phyloP scores from a whole-genome alignment of 768 basidiomycete species.

The Pleurotus pulmonarius region DNA sequence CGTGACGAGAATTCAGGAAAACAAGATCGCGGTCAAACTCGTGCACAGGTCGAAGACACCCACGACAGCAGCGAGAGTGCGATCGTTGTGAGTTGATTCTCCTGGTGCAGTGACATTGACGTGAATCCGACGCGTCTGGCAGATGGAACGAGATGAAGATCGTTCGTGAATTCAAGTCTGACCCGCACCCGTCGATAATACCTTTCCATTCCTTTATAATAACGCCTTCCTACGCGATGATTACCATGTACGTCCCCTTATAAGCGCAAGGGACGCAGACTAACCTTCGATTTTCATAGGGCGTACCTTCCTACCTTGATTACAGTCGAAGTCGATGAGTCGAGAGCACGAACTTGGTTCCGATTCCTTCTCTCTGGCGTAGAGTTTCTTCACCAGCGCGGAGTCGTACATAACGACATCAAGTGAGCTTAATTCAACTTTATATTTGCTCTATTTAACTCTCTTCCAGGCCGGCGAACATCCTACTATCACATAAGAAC shows the following conservation, averaged over 20 bases:
- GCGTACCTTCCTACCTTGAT: conserved; percentile 81
- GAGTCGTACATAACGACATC: conserved; percentile 92
- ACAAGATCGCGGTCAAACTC: conserved; percentile 86
- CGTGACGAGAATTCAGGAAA: conserved; percentile 34
- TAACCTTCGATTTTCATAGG: conserved; percentile 41
- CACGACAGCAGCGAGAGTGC: conserved; percentile 85
- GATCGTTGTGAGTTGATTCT: conserved; percentile 63
- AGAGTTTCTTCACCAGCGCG: conserved; percentile 78
- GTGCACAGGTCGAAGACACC: conserved; percentile 84
- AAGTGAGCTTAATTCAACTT: conserved; percentile 54
- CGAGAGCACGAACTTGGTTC: conserved; percentile 79
- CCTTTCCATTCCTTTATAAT: conserved; percentile 93
- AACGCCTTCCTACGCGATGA: conserved; percentile 84
- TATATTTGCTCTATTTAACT: conserved; percentile 2
- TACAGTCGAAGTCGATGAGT: conserved; percentile 83
- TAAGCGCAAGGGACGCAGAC: background rate
- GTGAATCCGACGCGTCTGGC: background rate
- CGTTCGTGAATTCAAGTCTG: conserved; percentile 75
- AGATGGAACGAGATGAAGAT: conserved; percentile 99
- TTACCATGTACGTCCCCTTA: conserved; percentile 71
- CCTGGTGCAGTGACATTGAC: conserved; percentile 7
- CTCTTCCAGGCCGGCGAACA: conserved; percentile 77
- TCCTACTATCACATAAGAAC: conserved; percentile 74
- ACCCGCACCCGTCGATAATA: conserved; percentile 90
- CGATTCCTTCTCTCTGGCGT: conserved; percentile 76